Percentiles rank a stretch among this genome's conserved stretches.
Conservation (phyloP, 2,329 filamentous ascomycete species). For the Decorospora gaudefroyi region DNA sequence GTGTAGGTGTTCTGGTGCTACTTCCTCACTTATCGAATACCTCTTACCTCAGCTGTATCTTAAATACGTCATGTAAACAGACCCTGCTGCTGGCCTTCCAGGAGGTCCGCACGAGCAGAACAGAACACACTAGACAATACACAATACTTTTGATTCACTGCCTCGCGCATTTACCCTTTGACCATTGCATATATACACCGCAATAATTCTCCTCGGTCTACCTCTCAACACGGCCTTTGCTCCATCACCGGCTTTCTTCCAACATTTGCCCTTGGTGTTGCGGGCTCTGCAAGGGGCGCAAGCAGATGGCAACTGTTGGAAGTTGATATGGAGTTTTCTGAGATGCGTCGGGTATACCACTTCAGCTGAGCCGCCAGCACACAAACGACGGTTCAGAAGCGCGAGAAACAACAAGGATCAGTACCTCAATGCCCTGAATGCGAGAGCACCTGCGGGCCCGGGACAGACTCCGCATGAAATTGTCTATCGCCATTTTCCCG, state of each 20-base stretch:
- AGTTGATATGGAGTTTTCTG: slow-evolving; percentile 22
- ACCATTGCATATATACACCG: too few species aligned
- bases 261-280: background rate
- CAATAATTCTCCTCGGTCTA: slow-evolving; percentile 19
- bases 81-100: too few species aligned
- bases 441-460: background rate
- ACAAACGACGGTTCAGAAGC: slow-evolving; percentile 2
- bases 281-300: slow-evolving; percentile 1
- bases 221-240: slow-evolving; percentile 13
- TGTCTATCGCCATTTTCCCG: background rate
- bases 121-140: too few species aligned
- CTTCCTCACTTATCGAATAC: too few species aligned
- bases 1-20: too few species aligned
- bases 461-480: background rate
- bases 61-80: too few species aligned
- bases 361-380: background rate
- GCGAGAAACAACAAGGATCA: background rate
- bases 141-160: too few species aligned
- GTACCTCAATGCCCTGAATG: background rate
- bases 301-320: slow-evolving; percentile 25
- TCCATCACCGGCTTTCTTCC: slow-evolving; percentile 1
- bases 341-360: slow-evolving; percentile 12
- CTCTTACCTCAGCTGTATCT: too few species aligned
- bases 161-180: too few species aligned
- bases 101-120: too few species aligned